Base-by-base conservation (phyloP, 2,329 filamentous ascomycete genomes). In the Fusarium penzigii region DNA sequence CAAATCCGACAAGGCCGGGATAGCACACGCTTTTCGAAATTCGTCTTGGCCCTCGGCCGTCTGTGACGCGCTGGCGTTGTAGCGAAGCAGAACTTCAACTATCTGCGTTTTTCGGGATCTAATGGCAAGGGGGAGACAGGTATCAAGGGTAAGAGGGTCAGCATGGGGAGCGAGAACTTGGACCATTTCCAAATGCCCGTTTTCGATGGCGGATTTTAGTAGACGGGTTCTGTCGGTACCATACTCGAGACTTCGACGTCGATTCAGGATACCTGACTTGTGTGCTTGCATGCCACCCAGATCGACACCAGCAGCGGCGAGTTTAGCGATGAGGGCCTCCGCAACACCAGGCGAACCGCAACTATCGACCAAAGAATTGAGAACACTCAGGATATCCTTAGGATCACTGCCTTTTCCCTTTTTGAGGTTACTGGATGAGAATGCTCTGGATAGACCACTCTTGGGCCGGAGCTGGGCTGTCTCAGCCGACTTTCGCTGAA, bases 161-260 rank as follows among this genome's bases (percentile, higher is more conserved):
- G 80, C 80, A 52, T 82, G 76, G 0, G 79, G 78, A 3, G 81
- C 66, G 29, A 85, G 65, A 6, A 84, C 75, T 46, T 79, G 73
- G 3, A 83, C 73, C 74, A 82, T 80, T 45, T 83, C 78, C 17
- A 73, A 52, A 16, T 82, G 78, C 14, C 73, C 72, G 55, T 75
- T 76, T 56, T 78, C 71, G 10, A 82, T 77, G 1, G 81, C 81
- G 16, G 76, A 73, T 47, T 77, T 77, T 6, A 84, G 66, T 3
- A 84, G 68, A 13, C 77, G 74, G 44, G 79, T 77, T 29, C 78
- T 75, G 57, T 82, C 78, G 4, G 66, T 66, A 14, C 77, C 71
- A 11, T 75, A 68, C 16, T 82, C 80, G 17, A 80, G 58, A 49
- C 79, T 83, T 56, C 72, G 77, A 46, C 79, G 73, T 39, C 80